phyloP scores from a whole-genome alignment of 2,329 filamentous ascomycete species.

The Botryosphaeria dothidea region DNA sequence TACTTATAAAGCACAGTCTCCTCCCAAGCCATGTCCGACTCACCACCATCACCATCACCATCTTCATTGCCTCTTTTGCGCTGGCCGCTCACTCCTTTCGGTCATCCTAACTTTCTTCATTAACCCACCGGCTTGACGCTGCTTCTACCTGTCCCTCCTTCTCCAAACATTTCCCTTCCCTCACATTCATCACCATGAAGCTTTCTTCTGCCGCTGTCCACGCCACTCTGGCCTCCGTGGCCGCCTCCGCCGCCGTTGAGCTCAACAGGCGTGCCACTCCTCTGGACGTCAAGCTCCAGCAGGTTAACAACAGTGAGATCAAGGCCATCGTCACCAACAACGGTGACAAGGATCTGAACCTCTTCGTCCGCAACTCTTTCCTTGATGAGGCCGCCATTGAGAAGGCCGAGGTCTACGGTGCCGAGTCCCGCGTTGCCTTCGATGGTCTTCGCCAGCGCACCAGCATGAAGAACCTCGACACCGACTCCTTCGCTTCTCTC shows the following conservation, averaged over 20 bases:
- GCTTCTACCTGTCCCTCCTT: background rate
- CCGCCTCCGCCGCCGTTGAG: background rate
- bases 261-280: slow-evolving; percentile 7
- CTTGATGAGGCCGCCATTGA: slow-evolving; percentile 52
- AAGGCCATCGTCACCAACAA: slow-evolving; percentile 58
- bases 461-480: slow-evolving; percentile 48
- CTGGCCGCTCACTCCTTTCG: slow-evolving; percentile 7
- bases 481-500: slow-evolving; percentile 54
- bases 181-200: slow-evolving; percentile 24
- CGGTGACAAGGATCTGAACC: slow-evolving; percentile 50
- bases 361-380: slow-evolving; percentile 52
- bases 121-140: background rate
- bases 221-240: slow-evolving; percentile 1
- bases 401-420: background rate
- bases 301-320: slow-evolving; percentile 54
- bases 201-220: background rate
- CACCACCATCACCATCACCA: background rate
- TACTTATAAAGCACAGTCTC: background rate
- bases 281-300: slow-evolving; percentile 10
- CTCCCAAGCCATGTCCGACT: background rate
- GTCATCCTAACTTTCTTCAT: background rate
- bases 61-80: background rate
- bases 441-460: slow-evolving; percentile 54
- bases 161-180: background rate
- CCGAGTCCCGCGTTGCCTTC: slow-evolving; percentile 50